Percentiles rank a stretch among this genome's conserved stretches.
Conservation (phyloP, 2,329 filamentous ascomycete species). For the Trichoderma sp. region DNA sequence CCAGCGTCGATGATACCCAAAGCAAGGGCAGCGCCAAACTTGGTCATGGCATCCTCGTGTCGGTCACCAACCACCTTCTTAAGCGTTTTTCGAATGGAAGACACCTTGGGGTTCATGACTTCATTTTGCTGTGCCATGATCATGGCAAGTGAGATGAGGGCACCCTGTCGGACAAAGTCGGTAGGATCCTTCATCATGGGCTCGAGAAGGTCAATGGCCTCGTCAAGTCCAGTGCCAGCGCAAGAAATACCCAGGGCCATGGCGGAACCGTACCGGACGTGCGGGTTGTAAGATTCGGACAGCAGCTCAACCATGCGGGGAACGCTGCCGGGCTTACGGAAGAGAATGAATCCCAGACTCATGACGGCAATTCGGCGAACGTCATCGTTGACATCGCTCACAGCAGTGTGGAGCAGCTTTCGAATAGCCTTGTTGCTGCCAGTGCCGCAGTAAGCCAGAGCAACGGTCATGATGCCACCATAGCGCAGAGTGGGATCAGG, state of each 20-base stretch:
- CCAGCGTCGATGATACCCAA: conserved; percentile 97
- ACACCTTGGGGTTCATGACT: conserved; percentile 96
- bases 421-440: conserved; percentile 98
- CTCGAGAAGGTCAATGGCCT: conserved; percentile 94
- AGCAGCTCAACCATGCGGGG: conserved; percentile 98
- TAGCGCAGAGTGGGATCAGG: conserved; percentile 93
- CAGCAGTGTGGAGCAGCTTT: conserved; percentile 90
- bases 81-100: conserved; percentile 85
- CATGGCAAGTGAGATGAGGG: conserved; percentile 92
- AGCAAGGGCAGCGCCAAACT: conserved; percentile 92
- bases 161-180: conserved; percentile 96
- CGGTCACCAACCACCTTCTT: conserved; percentile 93
- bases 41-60: conserved; percentile 99
- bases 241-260: conserved; percentile 99
- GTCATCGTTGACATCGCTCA: conserved; percentile 97
- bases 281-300: conserved; percentile 97
- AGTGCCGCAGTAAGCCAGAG: conserved; percentile 93
- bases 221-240: conserved; percentile 90
- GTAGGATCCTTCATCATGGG: conserved; percentile 99
- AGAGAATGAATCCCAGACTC: conserved; percentile 96
- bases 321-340: conserved; percentile 95
- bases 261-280: conserved; percentile 94
- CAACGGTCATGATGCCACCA: conserved; percentile 98
- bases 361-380: conserved; percentile 95
- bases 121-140: conserved; percentile 99